These are phyloP conservation scores for Saturnispora saitoi DNA, from an alignment of 805 yeast genomes.

Conservation along the genomic window DNA sequence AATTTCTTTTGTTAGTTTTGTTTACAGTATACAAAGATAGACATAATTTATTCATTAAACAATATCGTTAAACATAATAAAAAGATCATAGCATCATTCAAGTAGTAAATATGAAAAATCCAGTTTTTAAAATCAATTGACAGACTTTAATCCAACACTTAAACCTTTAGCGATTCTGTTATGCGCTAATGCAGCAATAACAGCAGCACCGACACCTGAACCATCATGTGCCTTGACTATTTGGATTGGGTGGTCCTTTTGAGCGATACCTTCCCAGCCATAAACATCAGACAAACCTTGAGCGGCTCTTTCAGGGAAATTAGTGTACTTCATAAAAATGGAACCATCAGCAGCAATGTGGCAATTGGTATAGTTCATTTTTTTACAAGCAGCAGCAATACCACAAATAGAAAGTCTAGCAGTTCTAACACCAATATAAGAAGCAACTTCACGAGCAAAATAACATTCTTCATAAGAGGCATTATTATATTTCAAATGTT, in stretches of 20 bases:
- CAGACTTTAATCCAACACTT: conserved; percentile 46
- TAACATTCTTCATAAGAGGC: conserved; percentile 78
- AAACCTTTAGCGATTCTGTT: conserved; percentile 64
- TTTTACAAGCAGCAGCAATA: conserved; percentile 88
- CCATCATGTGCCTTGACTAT: conserved; percentile 96
- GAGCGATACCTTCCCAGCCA: conserved; percentile 51
- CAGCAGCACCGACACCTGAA: conserved; percentile 97
- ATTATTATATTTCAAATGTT: conserved; percentile 44
- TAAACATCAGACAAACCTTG: conserved; percentile 85
- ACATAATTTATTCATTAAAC: neutral
- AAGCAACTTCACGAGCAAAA: conserved; percentile 73
- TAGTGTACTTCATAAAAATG: conserved; percentile 88
- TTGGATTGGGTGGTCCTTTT: conserved; percentile 63
- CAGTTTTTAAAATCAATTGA: neutral
- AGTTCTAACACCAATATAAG: conserved; percentile 86
- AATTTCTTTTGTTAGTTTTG: too few species aligned
- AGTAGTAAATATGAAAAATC: neutral
- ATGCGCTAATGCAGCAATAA: conserved; percentile 91
- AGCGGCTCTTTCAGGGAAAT: conserved; percentile 89
- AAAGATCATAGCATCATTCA: neutral
- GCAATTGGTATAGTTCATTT: conserved; percentile 68
- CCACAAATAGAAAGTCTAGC: conserved; percentile 95
- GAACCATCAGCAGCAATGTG: conserved; percentile 99
- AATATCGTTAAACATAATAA: neutral
- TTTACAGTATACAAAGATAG: neutral